Evolutionary conservation across 352 stramenopile species (phyloP).

Genomic region (Lagenidium giganteum): DNA sequence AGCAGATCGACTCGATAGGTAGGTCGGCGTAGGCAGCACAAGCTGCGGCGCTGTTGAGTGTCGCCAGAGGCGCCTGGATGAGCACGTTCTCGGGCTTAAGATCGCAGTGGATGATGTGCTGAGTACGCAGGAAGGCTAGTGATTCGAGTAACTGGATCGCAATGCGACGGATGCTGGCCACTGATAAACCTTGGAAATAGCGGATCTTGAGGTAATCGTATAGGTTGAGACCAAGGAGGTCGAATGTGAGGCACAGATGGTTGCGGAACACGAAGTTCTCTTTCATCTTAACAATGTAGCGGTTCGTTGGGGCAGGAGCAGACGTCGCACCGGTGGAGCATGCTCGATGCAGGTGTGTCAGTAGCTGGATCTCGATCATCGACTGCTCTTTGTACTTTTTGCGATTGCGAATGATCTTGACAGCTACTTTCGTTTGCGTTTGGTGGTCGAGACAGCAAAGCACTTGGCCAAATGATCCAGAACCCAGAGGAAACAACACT

Average conservation of each 20-base stretch:
- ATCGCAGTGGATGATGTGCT: slow-evolving; percentile 96
- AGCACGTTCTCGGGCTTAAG: slow-evolving; percentile 98
- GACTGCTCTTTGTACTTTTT: slow-evolving; percentile 95
- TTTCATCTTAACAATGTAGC: slow-evolving; percentile 87
- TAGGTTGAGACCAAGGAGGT: slow-evolving; percentile 94
- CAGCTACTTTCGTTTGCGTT: slow-evolving; percentile 85
- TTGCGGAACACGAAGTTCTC: slow-evolving; percentile 92
- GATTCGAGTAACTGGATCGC: slow-evolving; percentile 85
- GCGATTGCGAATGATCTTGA: slow-evolving; percentile 99
- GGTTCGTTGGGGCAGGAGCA: slow-evolving; percentile 16
- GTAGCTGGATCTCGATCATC: slow-evolving; percentile 93
- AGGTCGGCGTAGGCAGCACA: slow-evolving; percentile 66
- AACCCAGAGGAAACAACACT: slow-evolving; percentile 93
- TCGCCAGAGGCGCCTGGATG: slow-evolving; percentile 42
- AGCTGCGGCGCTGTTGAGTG: slow-evolving; percentile 30
- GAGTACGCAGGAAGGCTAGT: slow-evolving; percentile 65
- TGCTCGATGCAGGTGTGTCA: slow-evolving; percentile 78
- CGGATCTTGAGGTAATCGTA: slow-evolving; percentile 96
- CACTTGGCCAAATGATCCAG: slow-evolving; percentile 98
- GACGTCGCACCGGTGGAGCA: slow-evolving; percentile 33
- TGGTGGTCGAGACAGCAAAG: slow-evolving; percentile 90
- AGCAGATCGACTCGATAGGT: slow-evolving; percentile 27
- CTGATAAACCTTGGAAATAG: slow-evolving; percentile 92
- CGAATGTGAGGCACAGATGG: slow-evolving; percentile 97
- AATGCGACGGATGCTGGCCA: slow-evolving; percentile 86